Conservation (phyloP, 805 yeast genomes). For the Ogataea pilisensis region DNA sequence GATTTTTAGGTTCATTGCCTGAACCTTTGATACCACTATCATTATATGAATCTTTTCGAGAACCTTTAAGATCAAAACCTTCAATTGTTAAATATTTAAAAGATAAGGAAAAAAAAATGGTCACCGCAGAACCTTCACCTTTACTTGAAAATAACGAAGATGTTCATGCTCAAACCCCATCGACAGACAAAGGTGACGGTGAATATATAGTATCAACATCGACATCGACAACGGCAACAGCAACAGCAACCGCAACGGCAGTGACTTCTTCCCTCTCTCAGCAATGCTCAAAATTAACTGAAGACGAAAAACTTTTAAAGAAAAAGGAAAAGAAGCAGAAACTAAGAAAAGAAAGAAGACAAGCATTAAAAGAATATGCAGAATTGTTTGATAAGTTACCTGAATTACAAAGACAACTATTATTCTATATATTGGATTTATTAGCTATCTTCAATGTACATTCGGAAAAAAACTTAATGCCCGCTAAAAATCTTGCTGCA, state of each 20-base stretch:
- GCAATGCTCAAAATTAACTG: slow-evolving; percentile 18
- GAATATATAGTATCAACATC: no score
- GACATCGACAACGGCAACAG: no score
- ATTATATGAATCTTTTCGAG: slow-evolving; percentile 72
- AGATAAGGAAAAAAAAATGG: slow-evolving; percentile 37
- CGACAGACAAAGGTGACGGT: no score
- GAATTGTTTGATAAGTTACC: slow-evolving; percentile 66
- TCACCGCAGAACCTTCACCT: slow-evolving; percentile 1
- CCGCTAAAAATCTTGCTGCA: slow-evolving; percentile 89
- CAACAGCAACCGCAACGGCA: not conserved
- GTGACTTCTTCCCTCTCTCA: no score
- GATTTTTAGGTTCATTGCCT: slow-evolving; percentile 82
- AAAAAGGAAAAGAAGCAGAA: slow-evolving; percentile 49
- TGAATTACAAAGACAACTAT: slow-evolving; percentile 69
- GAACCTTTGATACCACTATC: slow-evolving; percentile 87
- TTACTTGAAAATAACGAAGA: no score
- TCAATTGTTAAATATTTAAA: slow-evolving; percentile 63
- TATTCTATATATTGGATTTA: slow-evolving; percentile 83
- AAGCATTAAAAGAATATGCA: slow-evolving; percentile 71
- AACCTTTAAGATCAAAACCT: slow-evolving; percentile 64
- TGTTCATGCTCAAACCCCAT: no score
- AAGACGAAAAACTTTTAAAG: slow-evolving; percentile 32
- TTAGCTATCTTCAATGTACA: slow-evolving; percentile 80
- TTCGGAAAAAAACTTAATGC: slow-evolving; percentile 79
- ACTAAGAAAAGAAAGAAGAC: slow-evolving; percentile 59